Conservation (phyloP, 345 rosid genomes). For the Murraya koenigii region DNA sequence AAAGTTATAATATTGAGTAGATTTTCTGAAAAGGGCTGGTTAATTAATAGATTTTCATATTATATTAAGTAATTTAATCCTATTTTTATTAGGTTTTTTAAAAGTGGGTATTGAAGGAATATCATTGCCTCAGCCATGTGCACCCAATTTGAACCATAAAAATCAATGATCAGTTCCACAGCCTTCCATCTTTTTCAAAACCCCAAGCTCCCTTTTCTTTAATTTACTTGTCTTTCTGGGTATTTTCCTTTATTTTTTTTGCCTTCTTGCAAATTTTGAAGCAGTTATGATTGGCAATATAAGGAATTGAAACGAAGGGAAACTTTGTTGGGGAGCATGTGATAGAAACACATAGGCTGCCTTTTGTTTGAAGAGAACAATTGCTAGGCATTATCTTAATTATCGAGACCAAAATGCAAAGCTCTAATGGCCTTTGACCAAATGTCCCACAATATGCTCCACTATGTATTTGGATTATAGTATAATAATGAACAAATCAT, state of each 20-base stretch:
- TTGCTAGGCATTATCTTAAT: conserved; percentile 12
- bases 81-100: background rate
- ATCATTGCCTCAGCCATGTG: conserved; percentile 38
- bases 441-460: conserved; percentile 21
- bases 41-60: background rate
- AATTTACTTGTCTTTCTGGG: background rate
- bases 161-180: conserved; percentile 28
- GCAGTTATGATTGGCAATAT: background rate
- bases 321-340: conserved; percentile 35
- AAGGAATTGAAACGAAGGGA: conserved; percentile 8
- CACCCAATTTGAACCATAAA: conserved; percentile 26
- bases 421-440: conserved; percentile 31
- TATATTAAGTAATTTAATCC: background rate
- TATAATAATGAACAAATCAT: background rate
- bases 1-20: background rate
- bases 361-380: conserved; percentile 28
- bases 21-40: background rate
- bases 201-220: background rate
- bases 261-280: background rate
- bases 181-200: background rate
- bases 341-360: conserved; percentile 22
- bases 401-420: conserved; percentile 23
- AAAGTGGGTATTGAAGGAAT: conserved; percentile 24
- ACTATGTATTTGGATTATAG: background rate
- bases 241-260: background rate